Evolutionary conservation across 2,329 filamentous ascomycete genomes (phyloP), one percentile per base, ranked within the genome.

Genomic region (Aspergillus pseudotamarii): DNA sequence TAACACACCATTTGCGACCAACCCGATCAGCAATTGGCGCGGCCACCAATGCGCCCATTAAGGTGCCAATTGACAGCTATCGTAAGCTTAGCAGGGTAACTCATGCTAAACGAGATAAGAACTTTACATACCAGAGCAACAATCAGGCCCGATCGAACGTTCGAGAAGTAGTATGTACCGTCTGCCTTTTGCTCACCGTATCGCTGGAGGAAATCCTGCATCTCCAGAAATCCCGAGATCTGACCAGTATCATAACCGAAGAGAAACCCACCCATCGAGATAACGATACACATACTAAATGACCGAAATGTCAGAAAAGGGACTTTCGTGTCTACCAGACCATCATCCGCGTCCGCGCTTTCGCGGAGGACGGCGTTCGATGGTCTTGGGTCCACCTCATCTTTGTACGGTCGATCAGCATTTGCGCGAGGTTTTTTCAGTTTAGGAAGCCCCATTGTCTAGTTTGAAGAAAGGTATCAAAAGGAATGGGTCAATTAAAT

Each of bases 251-350:
- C 77, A 53, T 79, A 80, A 8, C 78, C 78, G 54, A 79, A 80
- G 8, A 79, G 73, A 57, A 81, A 77, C 1, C 80, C 80, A n/a
- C 79, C 79, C 77, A 81, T 81, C 1, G 79, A 81, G 32, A 81
- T 75, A n/a, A 81, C 75, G 11, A 77, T 57, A 6, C 75, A 76
- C 75, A 79, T 76, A 34, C 71, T 45, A 56, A 76, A 70, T 1
- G 75, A 74, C 10, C 70, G 68, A 69, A 70, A 72, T 50, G 76
- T 79, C 32, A 79, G 53, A 3, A 67, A 55, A 0, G 66, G 69
- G 9, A 72, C 65, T 4, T 60, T 65, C 1, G 60, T 65, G 48
- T 72, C 67, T 12, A 70, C 59, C 19, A 64, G 6, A 26, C 58
- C 38, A 4, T 41, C 53, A 21, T 43, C 46, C 12, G 6, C 46